Evolutionary conservation across 371 early-diverging fungal species (phyloP).

Genomic region (Batrachochytrium dendrobatidis): DNA sequence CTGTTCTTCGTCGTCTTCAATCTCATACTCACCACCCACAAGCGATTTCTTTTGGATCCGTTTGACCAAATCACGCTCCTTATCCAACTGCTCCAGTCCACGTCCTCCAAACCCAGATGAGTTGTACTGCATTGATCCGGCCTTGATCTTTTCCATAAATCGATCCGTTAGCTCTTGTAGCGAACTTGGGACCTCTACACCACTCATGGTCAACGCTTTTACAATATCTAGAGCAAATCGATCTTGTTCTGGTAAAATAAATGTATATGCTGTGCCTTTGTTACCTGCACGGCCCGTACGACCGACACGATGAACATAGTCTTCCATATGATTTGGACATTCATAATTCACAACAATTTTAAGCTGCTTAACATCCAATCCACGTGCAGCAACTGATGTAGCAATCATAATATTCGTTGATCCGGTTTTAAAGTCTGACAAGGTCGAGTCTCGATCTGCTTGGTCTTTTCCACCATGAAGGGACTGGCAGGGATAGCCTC

Average conservation of each 20-base stretch:
- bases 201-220: slow-evolving; percentile 77
- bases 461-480: slow-evolving; percentile 97
- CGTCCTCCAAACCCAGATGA: slow-evolving; percentile 96
- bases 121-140: slow-evolving; percentile 73
- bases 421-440: slow-evolving; percentile 88
- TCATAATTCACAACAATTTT: slow-evolving; percentile 97
- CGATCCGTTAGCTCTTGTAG: slow-evolving; percentile 70
- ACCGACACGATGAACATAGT: slow-evolving; percentile 98
- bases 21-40: slow-evolving; percentile 52
- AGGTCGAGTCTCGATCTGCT: slow-evolving; percentile 87
- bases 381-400: slow-evolving; percentile 99
- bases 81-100: slow-evolving; percentile 89
- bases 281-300: slow-evolving; percentile 98
- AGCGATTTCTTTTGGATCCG: slow-evolving; percentile 85
- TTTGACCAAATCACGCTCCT: slow-evolving; percentile 84
- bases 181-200: slow-evolving; percentile 48
- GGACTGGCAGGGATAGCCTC: slow-evolving; percentile 87
- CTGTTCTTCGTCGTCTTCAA: slow-evolving; percentile 51
- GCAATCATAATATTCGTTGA: slow-evolving; percentile 87
- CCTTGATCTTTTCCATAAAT: slow-evolving; percentile 81
- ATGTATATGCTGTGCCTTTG: slow-evolving; percentile 94
- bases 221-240: slow-evolving; percentile 88
- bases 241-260: slow-evolving; percentile 90
- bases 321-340: slow-evolving; percentile 97
- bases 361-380: slow-evolving; percentile 95